These are phyloP conservation scores for Zygoascus sp. DNA, from an alignment of 1,139 yeast genomes.

Conservation along the genomic window DNA sequence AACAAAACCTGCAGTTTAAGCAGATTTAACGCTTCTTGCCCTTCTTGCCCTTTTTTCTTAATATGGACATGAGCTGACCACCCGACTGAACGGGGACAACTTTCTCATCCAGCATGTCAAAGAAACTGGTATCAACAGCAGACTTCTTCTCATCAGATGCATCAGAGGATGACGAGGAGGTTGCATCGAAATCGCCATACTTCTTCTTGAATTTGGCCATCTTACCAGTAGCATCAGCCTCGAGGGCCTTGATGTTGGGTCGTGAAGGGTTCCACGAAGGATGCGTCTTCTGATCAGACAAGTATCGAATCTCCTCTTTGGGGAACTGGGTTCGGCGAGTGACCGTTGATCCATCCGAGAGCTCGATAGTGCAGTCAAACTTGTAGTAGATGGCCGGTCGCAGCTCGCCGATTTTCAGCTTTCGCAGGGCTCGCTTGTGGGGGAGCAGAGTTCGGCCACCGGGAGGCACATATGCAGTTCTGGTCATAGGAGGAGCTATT, in stretches of 20 bases:
- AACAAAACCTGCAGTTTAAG: not conserved
- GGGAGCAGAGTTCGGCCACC: slow-evolving; percentile 27
- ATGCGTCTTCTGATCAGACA: slow-evolving; percentile 82
- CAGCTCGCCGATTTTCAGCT: slow-evolving; percentile 62
- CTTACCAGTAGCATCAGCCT: slow-evolving; percentile 80
- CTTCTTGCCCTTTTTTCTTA: slow-evolving; percentile 43
- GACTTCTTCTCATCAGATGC: slow-evolving; percentile 10
- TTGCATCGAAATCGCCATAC: slow-evolving; percentile 45
- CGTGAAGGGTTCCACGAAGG: slow-evolving; percentile 85
- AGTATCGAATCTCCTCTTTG: slow-evolving; percentile 76
- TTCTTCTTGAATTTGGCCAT: slow-evolving; percentile 79
- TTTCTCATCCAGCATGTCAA: slow-evolving; percentile 60
- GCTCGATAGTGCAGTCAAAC: slow-evolving; percentile 79
- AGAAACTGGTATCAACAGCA: slow-evolving; percentile 45
- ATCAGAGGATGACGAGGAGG: slow-evolving; percentile 13
- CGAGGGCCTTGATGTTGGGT: slow-evolving; percentile 67
- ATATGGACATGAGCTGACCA: slow-evolving; percentile 58
- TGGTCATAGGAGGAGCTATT: slow-evolving; percentile 7
- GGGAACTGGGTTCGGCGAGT: slow-evolving; percentile 84
- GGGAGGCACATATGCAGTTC: slow-evolving; percentile 24
- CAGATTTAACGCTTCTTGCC: slow-evolving; percentile 11
- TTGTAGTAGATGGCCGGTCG: slow-evolving; percentile 91
- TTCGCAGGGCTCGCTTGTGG: slow-evolving; percentile 26
- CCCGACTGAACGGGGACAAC: slow-evolving; percentile 57
- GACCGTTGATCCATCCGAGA: slow-evolving; percentile 89